Evolutionary conservation across 108 stramenopile genomes (phyloP).

Genomic region (Skeletonema costatum): DNA sequence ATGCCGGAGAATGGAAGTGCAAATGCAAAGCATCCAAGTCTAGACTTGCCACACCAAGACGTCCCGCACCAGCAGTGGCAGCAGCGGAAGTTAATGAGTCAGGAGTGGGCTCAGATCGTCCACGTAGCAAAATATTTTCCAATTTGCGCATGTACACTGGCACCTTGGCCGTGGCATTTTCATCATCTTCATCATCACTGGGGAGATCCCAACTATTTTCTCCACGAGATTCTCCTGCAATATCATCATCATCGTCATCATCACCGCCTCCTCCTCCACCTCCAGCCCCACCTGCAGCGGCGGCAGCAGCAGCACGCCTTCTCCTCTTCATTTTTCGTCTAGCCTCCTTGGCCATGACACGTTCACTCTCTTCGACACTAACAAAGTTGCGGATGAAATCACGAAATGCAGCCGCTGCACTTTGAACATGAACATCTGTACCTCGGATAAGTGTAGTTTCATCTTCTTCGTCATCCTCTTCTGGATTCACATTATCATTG

Average conservation of each 20-base stretch:
- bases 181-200: constrained; percentile 33
- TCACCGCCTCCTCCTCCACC: constrained; percentile 1
- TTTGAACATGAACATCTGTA: constrained; percentile 78
- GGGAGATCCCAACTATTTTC: constrained; percentile 24
- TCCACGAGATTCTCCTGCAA: constrained; percentile 2
- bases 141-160: constrained; percentile 19
- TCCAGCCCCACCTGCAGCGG: constrained; percentile 12
- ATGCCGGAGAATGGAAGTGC: constrained; percentile 79
- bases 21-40: constrained; percentile 95
- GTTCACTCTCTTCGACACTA: constrained; percentile 52
- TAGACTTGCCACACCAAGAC: constrained; percentile 60
- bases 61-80: constrained; percentile 17
- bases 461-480: constrained; percentile 6
- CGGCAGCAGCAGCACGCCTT: constrained; percentile 19
- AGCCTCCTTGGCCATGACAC: constrained; percentile 16
- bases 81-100: constrained; percentile 42
- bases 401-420: constrained; percentile 75
- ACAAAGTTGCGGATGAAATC: constrained; percentile 77
- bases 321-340: constrained; percentile 12
- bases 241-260: constrained; percentile 30
- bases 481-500: constrained; percentile 1
- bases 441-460: constrained; percentile 65
- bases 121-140: not conserved
- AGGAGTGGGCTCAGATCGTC: constrained; percentile 4
- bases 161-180: constrained; percentile 35